Conservation (phyloP, 2,329 filamentous ascomycete genomes). For the Corniculantispora saksenae region DNA sequence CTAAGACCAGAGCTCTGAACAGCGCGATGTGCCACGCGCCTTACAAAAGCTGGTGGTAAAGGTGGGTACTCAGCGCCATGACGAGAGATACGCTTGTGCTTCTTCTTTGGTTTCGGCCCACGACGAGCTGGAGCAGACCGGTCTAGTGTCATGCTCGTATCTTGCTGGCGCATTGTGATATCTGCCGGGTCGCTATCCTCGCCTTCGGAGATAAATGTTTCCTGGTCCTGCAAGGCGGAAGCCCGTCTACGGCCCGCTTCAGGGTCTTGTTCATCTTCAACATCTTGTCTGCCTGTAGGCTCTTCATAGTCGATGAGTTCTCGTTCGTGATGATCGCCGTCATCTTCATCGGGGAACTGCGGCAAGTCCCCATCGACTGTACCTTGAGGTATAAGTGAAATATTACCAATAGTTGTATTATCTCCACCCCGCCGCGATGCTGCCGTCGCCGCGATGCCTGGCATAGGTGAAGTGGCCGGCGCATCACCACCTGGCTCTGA, state of each 20-base stretch:
- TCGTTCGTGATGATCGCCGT: conserved; percentile 3
- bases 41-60: conserved; percentile 72
- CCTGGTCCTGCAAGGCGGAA: background rate
- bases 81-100: conserved; percentile 57
- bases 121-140: conserved; percentile 13
- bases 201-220: conserved; percentile 11
- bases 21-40: conserved; percentile 71
- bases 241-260: conserved; percentile 11
- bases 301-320: conserved; percentile 5
- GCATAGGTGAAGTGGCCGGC: conserved; percentile 30
- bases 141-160: conserved; percentile 12
- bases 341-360: conserved; percentile 1
- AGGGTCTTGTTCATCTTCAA: background rate
- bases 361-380: conserved; percentile 1
- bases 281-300: conserved; percentile 1
- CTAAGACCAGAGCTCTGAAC: conserved; percentile 64
- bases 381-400: conserved; percentile 23
- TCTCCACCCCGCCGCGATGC: conserved; percentile 21
- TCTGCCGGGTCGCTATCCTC: conserved; percentile 19
- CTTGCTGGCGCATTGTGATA: background rate
- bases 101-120: conserved; percentile 30
- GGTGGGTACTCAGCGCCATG: conserved; percentile 76
- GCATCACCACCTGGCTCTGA: conserved; percentile 35
- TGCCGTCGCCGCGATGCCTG: conserved; percentile 24
- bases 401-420: conserved; percentile 20